These are phyloP conservation scores for Pachysandra terminalis DNA, from an alignment of 164 flowering plant genomes.

Conservation along the genomic window DNA sequence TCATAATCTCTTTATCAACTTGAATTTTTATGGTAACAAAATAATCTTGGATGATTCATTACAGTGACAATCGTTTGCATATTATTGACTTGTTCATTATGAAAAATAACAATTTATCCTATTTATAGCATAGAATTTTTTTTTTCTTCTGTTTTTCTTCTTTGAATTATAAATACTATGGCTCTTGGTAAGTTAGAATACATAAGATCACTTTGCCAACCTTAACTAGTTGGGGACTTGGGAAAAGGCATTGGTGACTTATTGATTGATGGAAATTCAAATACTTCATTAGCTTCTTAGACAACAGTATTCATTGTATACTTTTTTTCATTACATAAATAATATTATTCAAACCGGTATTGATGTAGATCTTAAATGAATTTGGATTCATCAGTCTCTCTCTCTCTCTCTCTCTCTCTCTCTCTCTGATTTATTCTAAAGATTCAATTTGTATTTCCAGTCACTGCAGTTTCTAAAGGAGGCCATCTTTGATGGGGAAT, in stretches of 20 bases:
- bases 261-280: no score
- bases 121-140: not conserved
- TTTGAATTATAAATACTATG: no score
- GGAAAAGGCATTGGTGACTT: no score
- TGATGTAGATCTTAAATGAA: not conserved
- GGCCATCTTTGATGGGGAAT: slow-evolving; percentile 78
- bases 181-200: no score
- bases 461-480: slow-evolving; percentile 86
- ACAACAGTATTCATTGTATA: not conserved
- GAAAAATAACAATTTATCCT: not conserved
- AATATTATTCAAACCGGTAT: not conserved
- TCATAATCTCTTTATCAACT: not conserved
- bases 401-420: no score
- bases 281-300: no score
- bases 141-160: not conserved
- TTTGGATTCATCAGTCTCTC: no score
- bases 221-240: no score
- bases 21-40: no score
- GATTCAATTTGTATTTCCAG: slow-evolving; percentile 44
- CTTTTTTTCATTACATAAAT: not conserved
- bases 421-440: not conserved
- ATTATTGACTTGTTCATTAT: no score
- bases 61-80: not conserved
- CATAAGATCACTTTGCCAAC: no score
- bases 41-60: not conserved